Conservation (phyloP, 352 stramenopile species). For the Achlya hypogyna region DNA sequence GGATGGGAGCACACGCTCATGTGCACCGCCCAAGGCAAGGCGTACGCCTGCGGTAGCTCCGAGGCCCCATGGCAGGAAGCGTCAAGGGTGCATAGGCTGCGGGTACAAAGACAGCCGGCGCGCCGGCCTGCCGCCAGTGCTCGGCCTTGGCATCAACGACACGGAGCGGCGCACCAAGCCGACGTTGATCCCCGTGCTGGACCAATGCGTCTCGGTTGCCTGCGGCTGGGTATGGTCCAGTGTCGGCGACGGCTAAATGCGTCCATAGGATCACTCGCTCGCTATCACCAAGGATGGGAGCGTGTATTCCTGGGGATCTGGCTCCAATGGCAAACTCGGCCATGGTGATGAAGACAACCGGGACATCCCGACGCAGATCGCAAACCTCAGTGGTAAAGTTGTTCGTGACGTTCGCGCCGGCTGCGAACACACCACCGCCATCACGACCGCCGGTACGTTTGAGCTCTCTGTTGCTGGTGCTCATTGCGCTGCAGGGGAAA, state of each 20-base stretch:
- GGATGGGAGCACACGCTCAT: slow-evolving; percentile 79
- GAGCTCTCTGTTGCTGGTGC: background rate
- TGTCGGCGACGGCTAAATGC: background rate
- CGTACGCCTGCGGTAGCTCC: slow-evolving; percentile 51
- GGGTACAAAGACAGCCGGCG: slow-evolving; percentile 79
- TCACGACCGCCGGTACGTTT: slow-evolving; percentile 16
- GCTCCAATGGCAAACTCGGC: slow-evolving; percentile 71
- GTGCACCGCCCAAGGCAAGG: slow-evolving; percentile 45
- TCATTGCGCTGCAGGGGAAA: slow-evolving; percentile 23
- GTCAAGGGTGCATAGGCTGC: slow-evolving; percentile 20
- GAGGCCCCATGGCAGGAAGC: background rate
- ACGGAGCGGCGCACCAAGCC: slow-evolving; percentile 56
- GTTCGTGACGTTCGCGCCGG: slow-evolving; percentile 67
- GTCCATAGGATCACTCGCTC: slow-evolving; percentile 55
- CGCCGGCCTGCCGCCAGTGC: slow-evolving; percentile 67
- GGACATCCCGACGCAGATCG: slow-evolving; percentile 46
- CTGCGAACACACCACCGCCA: slow-evolving; percentile 65
- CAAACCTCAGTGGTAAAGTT: slow-evolving; percentile 33
- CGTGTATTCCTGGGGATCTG: slow-evolving; percentile 74
- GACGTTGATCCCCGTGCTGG: slow-evolving; percentile 37
- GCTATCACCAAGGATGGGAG: slow-evolving; percentile 43
- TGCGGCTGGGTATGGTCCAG: slow-evolving; percentile 42
- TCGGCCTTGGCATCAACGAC: slow-evolving; percentile 50
- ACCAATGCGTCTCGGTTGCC: slow-evolving; percentile 47
- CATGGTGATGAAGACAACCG: slow-evolving; percentile 76